Percentiles rank a stretch among this genome's conserved stretches.
Evolutionary conservation across 139 green algal species (phyloP).

Genomic region (Volvox reticuliferus): DNA sequence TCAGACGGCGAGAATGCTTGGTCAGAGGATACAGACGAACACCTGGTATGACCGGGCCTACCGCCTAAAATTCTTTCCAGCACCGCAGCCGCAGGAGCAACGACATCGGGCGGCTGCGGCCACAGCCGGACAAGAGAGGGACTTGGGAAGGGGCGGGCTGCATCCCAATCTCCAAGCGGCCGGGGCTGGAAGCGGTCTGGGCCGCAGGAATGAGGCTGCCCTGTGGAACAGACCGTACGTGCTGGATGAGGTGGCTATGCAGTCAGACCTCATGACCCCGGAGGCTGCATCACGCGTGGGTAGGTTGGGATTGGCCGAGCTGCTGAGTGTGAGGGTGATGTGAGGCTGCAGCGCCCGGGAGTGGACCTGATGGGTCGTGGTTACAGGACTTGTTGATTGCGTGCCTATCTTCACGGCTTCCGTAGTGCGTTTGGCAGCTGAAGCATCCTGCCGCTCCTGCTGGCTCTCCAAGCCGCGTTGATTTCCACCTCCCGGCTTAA

Average conservation of each 20-base stretch:
- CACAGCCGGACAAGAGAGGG: too few relatives aligned
- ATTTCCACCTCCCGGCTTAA: too few relatives aligned
- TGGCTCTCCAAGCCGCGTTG: too few relatives aligned
- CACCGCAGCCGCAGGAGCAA: not conserved
- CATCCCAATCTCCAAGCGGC: too few relatives aligned
- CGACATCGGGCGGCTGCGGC: not conserved
- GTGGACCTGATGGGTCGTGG: too few relatives aligned
- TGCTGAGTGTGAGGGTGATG: too few relatives aligned
- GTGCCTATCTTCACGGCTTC: too few relatives aligned
- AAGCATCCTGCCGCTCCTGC: too few relatives aligned
- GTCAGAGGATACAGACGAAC: not conserved
- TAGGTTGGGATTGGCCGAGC: not conserved
- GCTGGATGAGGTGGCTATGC: slow-evolving; percentile 24
- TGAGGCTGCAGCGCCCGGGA: too few relatives aligned
- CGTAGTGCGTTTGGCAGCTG: too few relatives aligned
- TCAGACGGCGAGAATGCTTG: not conserved
- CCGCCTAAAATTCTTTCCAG: not conserved
- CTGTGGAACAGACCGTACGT: not conserved
- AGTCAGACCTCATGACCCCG: not conserved
- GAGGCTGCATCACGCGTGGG: not conserved
- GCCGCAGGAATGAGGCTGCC: not conserved
- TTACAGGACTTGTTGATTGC: too few relatives aligned
- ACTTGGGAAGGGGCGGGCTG: not conserved
- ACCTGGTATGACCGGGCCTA: slow-evolving; percentile 31
- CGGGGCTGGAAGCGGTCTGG: too few relatives aligned